Evolutionary conservation across 225 moss, liverwort and hornwort genomes (phyloP).

Genomic region (Bryum argenteum): DNA sequence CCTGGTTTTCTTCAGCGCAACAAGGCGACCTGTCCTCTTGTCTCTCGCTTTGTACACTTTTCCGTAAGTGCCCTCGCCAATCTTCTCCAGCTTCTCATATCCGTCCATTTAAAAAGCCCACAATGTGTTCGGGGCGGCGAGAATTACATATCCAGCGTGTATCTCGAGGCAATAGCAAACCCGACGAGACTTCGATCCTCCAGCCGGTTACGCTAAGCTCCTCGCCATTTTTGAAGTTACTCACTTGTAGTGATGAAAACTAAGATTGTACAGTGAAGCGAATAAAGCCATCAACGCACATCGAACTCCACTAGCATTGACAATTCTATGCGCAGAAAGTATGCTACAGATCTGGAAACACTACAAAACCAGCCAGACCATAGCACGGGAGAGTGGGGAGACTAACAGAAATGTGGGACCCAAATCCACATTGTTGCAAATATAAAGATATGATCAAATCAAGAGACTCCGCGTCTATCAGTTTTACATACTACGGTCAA

Average conservation of each 20-base stretch:
- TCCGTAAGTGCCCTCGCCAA: constrained; percentile 64
- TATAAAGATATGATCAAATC: constrained; percentile 17
- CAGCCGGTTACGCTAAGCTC: background rate
- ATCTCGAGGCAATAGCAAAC: background rate
- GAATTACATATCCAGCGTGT: constrained; percentile 1
- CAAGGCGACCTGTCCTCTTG: constrained; percentile 61
- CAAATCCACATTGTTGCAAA: background rate
- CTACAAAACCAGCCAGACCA: constrained; percentile 24
- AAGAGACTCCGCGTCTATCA: constrained; percentile 31
- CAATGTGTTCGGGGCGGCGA: constrained; percentile 17
- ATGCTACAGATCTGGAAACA: constrained; percentile 14
- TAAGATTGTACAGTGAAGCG: background rate
- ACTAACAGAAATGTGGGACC: constrained; percentile 1
- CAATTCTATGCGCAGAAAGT: constrained; percentile 24
- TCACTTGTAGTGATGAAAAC: constrained; percentile 15
- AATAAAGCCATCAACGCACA: constrained; percentile 26
- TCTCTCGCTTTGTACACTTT: constrained; percentile 68
- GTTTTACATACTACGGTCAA: background rate
- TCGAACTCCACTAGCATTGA: constrained; percentile 32
- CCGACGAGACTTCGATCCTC: constrained; percentile 19
- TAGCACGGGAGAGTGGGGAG: constrained; percentile 5
- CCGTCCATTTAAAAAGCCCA: constrained; percentile 43
- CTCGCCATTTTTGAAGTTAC: constrained; percentile 21
- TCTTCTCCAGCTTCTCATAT: constrained; percentile 68
- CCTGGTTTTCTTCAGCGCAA: constrained; percentile 66